These are phyloP conservation scores for Sugiyamaella lignohabitans DNA, from an alignment of 805 yeast genomes.

Conservation along the genomic window DNA sequence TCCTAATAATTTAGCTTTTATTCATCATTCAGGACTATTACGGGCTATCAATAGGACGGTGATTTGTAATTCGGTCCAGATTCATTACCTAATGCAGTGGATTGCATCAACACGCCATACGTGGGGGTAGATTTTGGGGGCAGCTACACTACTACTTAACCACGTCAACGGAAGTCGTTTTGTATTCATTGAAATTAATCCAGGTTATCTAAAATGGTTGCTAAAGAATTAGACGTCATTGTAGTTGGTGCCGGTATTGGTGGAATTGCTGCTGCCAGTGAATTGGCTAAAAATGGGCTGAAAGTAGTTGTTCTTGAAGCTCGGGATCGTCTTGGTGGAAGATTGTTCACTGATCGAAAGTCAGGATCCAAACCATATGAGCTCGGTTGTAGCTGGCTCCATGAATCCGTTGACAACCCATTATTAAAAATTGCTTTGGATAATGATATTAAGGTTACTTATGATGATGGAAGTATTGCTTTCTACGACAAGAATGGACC, in stretches of 20 bases:
- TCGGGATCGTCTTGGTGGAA: constrained; percentile 60
- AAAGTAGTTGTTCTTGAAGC: constrained; percentile 58
- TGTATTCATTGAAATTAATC: too few species aligned
- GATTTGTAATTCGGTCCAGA: too few species aligned
- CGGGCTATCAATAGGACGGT: too few species aligned
- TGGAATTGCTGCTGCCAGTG: constrained; percentile 65
- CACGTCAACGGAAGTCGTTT: too few species aligned
- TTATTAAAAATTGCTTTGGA: constrained; percentile 47
- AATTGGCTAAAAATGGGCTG: constrained; percentile 38
- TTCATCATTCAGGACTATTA: too few species aligned
- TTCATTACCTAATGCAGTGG: too few species aligned
- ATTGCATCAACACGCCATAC: too few species aligned
- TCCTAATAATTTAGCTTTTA: too few species aligned
- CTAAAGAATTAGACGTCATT: too few species aligned
- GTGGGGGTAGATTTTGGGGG: too few species aligned
- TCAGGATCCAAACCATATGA: constrained; percentile 41
- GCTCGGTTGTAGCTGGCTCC: constrained; percentile 85
- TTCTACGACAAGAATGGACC: constrained; percentile 36
- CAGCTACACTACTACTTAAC: too few species aligned
- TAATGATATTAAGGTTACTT: constrained; percentile 32
- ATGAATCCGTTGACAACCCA: constrained; percentile 66
- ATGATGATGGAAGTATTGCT: constrained; percentile 53
- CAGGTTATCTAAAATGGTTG: too few species aligned
- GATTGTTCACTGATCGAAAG: constrained; percentile 44
- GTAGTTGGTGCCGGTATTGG: constrained; percentile 78